Base-by-base conservation (phyloP, 2,329 filamentous ascomycete species). In the Xylariaceae sp. region DNA sequence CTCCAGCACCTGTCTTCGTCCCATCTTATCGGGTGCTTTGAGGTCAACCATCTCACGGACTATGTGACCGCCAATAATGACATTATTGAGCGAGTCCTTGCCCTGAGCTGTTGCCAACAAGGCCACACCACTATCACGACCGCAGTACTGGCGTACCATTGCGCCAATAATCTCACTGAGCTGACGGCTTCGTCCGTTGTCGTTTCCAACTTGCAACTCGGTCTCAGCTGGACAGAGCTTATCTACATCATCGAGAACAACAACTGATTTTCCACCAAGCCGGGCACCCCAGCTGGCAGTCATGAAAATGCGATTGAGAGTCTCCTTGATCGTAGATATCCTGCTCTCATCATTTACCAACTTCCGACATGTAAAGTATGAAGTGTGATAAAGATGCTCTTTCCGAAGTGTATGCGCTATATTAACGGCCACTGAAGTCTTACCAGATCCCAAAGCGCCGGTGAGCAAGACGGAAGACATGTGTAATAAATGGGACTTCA, bases 221-320 rank as follows among this genome's bases (percentile, higher is more conserved):
- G 92, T 97, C 74, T 99, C 95, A 0, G 87, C 88, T 0, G 94
- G 93, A 70, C 93, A 97, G 1, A 99, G 80, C 69, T 90, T 91
- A 74, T 99, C 94, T 5, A 99, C 76, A 69, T 99, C 94, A 70
- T 99, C 94, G 1, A 99, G 79, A 53, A 99, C 85, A 17, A 99
- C 89, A 2, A 97, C 73, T 0, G 92, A 84, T 63, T 85, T 87
- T 3, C 94, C 94, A 18, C 92, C 92, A 0, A 94, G 81, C 61
- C 93, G 83, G 42, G 93, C 90, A 44, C 90, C 92, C 94, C 94
- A 99, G 48, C 89, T 88, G 2, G 94, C 94, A 17, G 85, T 83
- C 79, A 94, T 91, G 72, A 99, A 97, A 1, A 96, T 75, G 13
- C 91, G 84, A 54, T 84, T 87, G 4, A 99, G 76, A 0, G 86